Base-by-base conservation (phyloP, 1,284 basidiomycete genomes). In the Cutaneotrichosporon cutaneum region DNA sequence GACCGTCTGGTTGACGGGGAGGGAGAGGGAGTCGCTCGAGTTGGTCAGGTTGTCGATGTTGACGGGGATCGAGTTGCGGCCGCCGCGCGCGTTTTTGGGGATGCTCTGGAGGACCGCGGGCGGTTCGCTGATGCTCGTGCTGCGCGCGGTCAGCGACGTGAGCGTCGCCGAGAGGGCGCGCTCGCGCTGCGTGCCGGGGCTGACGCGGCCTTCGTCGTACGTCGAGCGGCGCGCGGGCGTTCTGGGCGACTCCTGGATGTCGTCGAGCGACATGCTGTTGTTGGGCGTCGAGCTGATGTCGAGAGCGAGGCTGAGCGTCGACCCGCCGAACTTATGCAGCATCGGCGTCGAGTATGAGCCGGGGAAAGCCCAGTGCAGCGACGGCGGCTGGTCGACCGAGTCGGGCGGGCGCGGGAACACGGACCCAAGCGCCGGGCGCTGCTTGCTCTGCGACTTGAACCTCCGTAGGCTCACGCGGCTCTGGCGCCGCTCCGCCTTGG, bases 311-410 rank as follows among this genome's bases (percentile, higher is more conserved):
- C 56, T 59, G 13, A 66, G 59, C 5, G 64, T 66, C 35, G 64
- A 66, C 3, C 64, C 64, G 24, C 66, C 66, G 50, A 67, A 62
- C 59, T 64, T 64, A 63, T 67, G 58, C 21, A 67, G 63, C 60
- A 62, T 56, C 5, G 62, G 62, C 44, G 63, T 67, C 54, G 66
- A 67, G 60, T 62, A 62, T 24, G 63, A 67, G n/a, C 54, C 59
- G 2, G 66, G 63, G 59, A 64, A 61, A 13, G 66, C 62, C 66
- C 66, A 67, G 59, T 67, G 66, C 21, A 64, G 66, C 48, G 62
- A 56, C 2, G 66, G 61, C 10, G 66, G 59, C 9, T 64, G 58
- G 32, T 67, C 55, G 32, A 67, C 59, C 26, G 59, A 45, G 30
- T 63, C 61, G 13, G 66, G 66, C 5, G 66, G 66, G 10, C 63